A percentile compares a stretch with the other conserved stretches of the same genome.
phyloP scores from a whole-genome alignment of 1,284 basidiomycete genomes.

The Rhodotorula sp. region DNA sequence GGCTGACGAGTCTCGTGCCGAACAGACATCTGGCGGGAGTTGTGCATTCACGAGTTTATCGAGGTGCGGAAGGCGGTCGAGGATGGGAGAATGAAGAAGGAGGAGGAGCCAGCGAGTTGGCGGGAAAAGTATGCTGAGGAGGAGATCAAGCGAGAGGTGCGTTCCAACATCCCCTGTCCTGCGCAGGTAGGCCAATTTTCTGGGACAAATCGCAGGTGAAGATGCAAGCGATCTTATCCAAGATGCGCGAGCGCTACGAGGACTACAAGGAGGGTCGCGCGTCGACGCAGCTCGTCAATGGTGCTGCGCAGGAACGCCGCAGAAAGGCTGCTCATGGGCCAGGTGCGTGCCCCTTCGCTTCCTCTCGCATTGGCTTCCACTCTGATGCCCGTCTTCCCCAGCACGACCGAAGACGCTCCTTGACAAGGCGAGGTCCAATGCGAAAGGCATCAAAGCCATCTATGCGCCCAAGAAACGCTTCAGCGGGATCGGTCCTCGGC shows the following conservation, averaged over 20 bases:
- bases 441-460: constrained; percentile 20
- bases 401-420: constrained; percentile 25
- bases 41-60: constrained; percentile 33
- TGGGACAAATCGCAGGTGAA: constrained; percentile 5
- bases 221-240: constrained; percentile 15
- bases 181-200: too few species aligned
- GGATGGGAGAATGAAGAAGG: constrained; percentile 10
- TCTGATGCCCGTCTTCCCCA: background rate
- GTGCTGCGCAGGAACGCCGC: constrained; percentile 12
- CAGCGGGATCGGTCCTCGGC: background rate
- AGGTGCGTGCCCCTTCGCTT: background rate
- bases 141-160: constrained; percentile 23
- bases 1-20: background rate
- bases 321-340: background rate
- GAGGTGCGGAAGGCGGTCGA: constrained; percentile 33
- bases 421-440: constrained; percentile 19
- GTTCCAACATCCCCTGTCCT: background rate
- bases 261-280: constrained; percentile 13
- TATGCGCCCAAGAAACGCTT: constrained; percentile 18
- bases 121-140: constrained; percentile 16
- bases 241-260: constrained; percentile 21
- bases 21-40: constrained; percentile 25
- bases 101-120: constrained; percentile 22
- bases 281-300: constrained; percentile 22
- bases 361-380: too few species aligned